phyloP scores from a whole-genome alignment of 495 filamentous ascomycete genomes.

The Aspergillus leporis region DNA sequence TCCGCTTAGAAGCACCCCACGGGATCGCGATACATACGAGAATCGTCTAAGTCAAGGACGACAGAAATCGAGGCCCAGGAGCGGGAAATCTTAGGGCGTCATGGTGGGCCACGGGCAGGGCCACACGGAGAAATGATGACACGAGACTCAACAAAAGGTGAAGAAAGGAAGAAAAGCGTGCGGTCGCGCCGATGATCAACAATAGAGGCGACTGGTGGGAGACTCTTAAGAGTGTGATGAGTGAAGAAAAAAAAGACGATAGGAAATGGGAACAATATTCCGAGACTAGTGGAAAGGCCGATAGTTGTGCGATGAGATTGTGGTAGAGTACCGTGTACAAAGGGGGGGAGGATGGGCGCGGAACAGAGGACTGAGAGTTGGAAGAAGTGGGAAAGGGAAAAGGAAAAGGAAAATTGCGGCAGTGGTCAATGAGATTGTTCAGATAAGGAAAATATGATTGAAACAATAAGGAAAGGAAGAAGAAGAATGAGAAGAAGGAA shows the following conservation, averaged over 20 bases:
- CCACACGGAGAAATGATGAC: slow-evolving; percentile 25
- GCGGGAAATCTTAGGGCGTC: slow-evolving; percentile 25
- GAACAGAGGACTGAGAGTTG: slow-evolving; percentile 2
- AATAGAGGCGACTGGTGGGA: slow-evolving; percentile 7
- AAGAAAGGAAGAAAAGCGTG: slow-evolving; percentile 11
- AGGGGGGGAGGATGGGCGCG: slow-evolving; percentile 10
- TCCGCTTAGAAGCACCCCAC: slow-evolving; percentile 13
- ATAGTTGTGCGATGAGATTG: background rate
- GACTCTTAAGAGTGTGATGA: background rate
- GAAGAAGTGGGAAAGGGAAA: background rate
- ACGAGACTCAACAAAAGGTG: slow-evolving; percentile 20
- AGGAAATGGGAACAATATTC: background rate
- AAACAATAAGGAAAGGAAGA: slow-evolving; percentile 9
- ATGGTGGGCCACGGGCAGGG: slow-evolving; percentile 29
- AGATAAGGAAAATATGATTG: slow-evolving; percentile 6
- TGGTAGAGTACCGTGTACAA: slow-evolving; percentile 2
- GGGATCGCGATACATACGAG: slow-evolving; percentile 23
- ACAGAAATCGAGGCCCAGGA: slow-evolving; percentile 17
- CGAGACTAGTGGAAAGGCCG: background rate
- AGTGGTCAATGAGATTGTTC: slow-evolving; percentile 10
- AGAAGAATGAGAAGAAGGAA: slow-evolving; percentile 13
- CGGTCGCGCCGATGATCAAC: slow-evolving; percentile 11
- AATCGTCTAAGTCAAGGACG: slow-evolving; percentile 12
- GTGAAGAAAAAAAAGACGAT: background rate
- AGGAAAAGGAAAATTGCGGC: background rate